Evolutionary conservation across 352 stramenopile species (phyloP), one percentile per base, ranked within the genome.

Genomic region (Phytophthora boehmeriae): DNA sequence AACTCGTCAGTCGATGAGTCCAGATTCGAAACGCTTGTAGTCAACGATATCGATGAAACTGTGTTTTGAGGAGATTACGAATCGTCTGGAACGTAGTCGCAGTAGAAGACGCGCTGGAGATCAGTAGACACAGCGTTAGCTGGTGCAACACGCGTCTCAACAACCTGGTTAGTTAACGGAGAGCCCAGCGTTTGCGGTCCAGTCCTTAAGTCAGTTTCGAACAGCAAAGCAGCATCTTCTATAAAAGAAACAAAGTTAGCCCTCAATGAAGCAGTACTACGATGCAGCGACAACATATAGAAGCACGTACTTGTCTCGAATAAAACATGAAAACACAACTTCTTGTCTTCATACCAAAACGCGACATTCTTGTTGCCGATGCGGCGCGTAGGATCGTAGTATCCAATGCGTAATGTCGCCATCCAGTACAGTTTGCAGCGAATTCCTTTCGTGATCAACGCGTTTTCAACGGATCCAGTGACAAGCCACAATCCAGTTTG

Each of bases 401-500:
- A 66, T 45, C 58, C 42, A 51, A 63, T 11, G 6, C 32, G 32
- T 42, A 9, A 59, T 44, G 1, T 17, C 19, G 39, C 53, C 52
- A 58, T 8, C 1, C 36, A 17, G 22, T 58, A 63, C 11, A 68
- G 8, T 35, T 23, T 62, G 45, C 46, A 59, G 46, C 60, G 32
- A 43, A 54, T 54, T n/a, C 46, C 46, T 44, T 43, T 54, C 32
- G 32, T 54, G 32, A 44, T 20, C 19, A 36, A 54, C 32, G 41
- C 59, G 20, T 59, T 62, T 14, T 44, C 55, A 59, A 63, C 13
- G 1, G 17, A 56, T 22, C 45, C 54, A 70, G n/a, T 49, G 16
- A 63, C 39, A 13, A 63, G 60, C 60, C 17, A 54, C 46, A 54
- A 54, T 17, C 38, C 38, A 4, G 10, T 16, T 44, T 44, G 38